phyloP scores from a whole-genome alignment of 2,329 filamentous ascomycete genomes.

The Blastomyces silverae region DNA sequence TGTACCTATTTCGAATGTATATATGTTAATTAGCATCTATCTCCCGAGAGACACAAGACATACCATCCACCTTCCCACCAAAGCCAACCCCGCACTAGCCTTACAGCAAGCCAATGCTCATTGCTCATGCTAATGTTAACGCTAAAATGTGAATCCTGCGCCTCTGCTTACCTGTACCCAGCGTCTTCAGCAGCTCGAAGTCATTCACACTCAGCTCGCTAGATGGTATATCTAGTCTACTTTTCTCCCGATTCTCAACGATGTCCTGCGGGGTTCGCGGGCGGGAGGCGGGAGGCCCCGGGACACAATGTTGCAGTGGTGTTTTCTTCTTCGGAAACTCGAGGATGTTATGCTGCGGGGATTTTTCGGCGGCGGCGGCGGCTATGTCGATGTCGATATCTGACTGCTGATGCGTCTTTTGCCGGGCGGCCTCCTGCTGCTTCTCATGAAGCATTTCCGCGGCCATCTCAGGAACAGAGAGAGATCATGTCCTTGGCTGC shows the following conservation, averaged over 20 bases:
- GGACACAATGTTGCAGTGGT: constrained; percentile 22
- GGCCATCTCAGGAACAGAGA: constrained; percentile 34
- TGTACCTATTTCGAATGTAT: constrained; percentile 35
- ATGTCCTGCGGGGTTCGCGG: constrained; percentile 35
- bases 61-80: neutral
- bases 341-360: constrained; percentile 6
- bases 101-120: neutral
- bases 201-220: constrained; percentile 37
- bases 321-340: constrained; percentile 27
- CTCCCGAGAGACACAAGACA: neutral
- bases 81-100: neutral
- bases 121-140: neutral
- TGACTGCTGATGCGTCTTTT: neutral
- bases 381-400: neutral
- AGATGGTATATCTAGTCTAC: constrained; percentile 35
- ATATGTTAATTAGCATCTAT: neutral
- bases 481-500: constrained; percentile 14
- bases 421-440: constrained; percentile 19
- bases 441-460: constrained; percentile 36
- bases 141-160: neutral
- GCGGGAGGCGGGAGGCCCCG: constrained; percentile 29
- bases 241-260: constrained; percentile 34
- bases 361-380: neutral
- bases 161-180: constrained; percentile 41
- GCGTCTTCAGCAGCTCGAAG: constrained; percentile 44